A percentile compares a stretch with the other conserved stretches of the same genome.
phyloP scores from a whole-genome alignment of 257 asterid species.

The Nicotiana tabacum region DNA sequence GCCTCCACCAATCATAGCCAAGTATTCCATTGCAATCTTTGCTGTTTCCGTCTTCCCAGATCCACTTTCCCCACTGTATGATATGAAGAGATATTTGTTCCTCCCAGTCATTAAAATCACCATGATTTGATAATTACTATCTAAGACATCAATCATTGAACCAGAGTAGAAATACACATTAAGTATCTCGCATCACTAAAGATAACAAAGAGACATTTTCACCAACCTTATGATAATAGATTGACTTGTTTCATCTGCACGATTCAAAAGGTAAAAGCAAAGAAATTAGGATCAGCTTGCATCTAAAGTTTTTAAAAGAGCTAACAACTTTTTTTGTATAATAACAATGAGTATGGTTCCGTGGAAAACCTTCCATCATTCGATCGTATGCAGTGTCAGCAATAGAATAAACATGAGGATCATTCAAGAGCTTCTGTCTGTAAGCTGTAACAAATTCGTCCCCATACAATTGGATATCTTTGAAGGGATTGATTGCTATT shows the following conservation, averaged over 20 bases:
- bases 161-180: neutral
- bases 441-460: constrained; percentile 59
- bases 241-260: constrained; percentile 76
- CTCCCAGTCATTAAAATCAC: neutral
- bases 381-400: constrained; percentile 65
- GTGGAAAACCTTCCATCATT: constrained; percentile 68
- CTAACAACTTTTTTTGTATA: constrained; percentile 11
- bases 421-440: constrained; percentile 60
- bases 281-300: constrained; percentile 13
- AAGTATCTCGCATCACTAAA: constrained; percentile 9
- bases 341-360: neutral
- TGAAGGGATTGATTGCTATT: constrained; percentile 85
- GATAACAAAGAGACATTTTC: constrained; percentile 14
- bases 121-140: neutral
- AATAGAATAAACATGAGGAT: constrained; percentile 85
- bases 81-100: constrained; percentile 19
- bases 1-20: constrained; percentile 75
- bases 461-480: constrained; percentile 63
- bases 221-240: constrained; percentile 88
- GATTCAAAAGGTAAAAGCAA: constrained; percentile 15
- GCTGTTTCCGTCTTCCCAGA: constrained; percentile 99
- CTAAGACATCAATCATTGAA: neutral
- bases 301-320: neutral
- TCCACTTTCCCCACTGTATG: constrained; percentile 89
- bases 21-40: constrained; percentile 70